Base-by-base conservation (phyloP, 2,329 filamentous ascomycete genomes). In the Pseudogymnoascus sp. region DNA sequence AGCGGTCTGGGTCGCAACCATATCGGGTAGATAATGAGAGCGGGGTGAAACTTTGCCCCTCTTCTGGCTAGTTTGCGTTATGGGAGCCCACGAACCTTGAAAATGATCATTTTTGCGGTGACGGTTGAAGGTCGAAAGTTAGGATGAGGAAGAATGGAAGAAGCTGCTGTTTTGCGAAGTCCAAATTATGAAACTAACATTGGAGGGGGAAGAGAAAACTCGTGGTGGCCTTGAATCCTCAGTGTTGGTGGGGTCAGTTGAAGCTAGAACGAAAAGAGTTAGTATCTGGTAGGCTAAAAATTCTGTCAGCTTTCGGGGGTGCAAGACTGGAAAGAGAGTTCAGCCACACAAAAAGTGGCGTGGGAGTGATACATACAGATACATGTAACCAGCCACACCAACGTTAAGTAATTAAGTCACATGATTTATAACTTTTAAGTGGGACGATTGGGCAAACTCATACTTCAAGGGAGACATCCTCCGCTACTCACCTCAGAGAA, bases 91-190 rank as follows among this genome's bases (percentile, higher is more conserved):
- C 75, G 47, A 54, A 89, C 87, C 77, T 80, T 86, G 84, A 75
- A 90, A 73, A 90, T 89, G 74, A 89, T 81, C 87, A 90, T 90
- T 71, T 77, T 88, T 82, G 71, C 76, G 76, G 74, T 72, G 70
- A 14, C 47, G 25, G 68, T 64, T 32, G 32, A 59, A 62, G 64
- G 47, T 60, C 61, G 22, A 62, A 47, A 60, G 16, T 35, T n/a
- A 58, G 25, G 37, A 60, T 25, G 22, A 59, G 47, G 47, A 62
- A 61, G 60, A 38, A 60, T 60, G 63, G 50, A 58, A 43, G 60
- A 47, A 34, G 41, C 57, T 67, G 62, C 58, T 50, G 50, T 41
- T 50, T 43, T 60, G 59, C 28, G 59, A 58, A 30, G 57, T 37
- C 37, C 57, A 58, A 38, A 38, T 34, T 54, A 58, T 18, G 57